These are phyloP conservation scores for Ligustrum vulgare DNA, from an alignment of 257 asterid genomes.

Conservation along the genomic window DNA sequence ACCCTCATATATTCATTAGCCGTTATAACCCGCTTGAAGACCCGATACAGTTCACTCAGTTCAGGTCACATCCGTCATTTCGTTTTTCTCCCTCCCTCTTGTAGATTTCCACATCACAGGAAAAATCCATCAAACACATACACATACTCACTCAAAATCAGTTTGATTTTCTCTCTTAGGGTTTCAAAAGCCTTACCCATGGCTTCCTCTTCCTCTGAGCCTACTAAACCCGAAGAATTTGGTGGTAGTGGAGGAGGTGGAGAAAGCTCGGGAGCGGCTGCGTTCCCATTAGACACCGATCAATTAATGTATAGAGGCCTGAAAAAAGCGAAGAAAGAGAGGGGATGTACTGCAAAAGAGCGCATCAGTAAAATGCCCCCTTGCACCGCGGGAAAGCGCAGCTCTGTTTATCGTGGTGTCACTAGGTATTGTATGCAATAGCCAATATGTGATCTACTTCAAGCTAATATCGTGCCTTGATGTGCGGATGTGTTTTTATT, in stretches of 20 bases:
- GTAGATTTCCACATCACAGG: slow-evolving; percentile 34
- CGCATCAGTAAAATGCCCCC: slow-evolving; percentile 99
- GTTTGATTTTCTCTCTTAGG: slow-evolving; percentile 26
- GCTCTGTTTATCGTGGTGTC: slow-evolving; percentile 96
- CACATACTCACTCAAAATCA: background rate
- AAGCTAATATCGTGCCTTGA: background rate
- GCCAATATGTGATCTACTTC: slow-evolving; percentile 23
- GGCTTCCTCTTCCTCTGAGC: slow-evolving; percentile 76
- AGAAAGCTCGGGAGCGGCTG: slow-evolving; percentile 55
- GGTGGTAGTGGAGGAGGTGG: slow-evolving; percentile 50
- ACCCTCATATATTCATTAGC: slow-evolving; percentile 44
- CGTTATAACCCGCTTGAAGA: slow-evolving; percentile 35
- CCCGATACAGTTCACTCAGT: slow-evolving; percentile 22
- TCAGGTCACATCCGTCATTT: slow-evolving; percentile 38
- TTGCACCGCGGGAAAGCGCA: slow-evolving; percentile 96
- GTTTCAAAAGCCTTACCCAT: slow-evolving; percentile 27
- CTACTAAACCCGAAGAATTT: slow-evolving; percentile 57
- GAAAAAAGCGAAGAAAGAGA: slow-evolving; percentile 87
- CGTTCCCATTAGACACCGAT: slow-evolving; percentile 39
- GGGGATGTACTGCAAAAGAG: slow-evolving; percentile 96
- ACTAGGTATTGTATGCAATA: slow-evolving; percentile 59
- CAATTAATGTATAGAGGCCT: slow-evolving; percentile 75
- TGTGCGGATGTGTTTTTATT: background rate
- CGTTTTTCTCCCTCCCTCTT: slow-evolving; percentile 11
- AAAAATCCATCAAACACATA: slow-evolving; percentile 19